Base-by-base conservation (phyloP, 2,329 filamentous ascomycete species). In the Westerdykella sp. region DNA sequence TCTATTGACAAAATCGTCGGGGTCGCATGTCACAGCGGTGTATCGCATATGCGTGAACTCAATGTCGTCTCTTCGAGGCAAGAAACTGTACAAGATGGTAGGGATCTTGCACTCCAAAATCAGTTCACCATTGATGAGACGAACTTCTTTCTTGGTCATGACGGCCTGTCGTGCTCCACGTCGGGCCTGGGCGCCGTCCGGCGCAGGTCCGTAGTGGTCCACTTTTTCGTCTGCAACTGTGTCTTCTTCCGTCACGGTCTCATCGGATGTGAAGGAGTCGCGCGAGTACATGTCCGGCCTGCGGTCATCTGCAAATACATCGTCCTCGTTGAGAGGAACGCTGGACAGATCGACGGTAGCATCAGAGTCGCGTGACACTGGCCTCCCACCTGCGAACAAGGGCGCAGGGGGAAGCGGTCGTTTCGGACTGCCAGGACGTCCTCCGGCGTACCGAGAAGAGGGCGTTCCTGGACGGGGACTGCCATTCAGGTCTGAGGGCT, bases 31-130 rank as follows among this genome's bases (percentile, higher is more conserved):
- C n/a, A 95, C 93, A 9, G 93, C 93, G 0, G 91, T 96, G 66
- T 98, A 98, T 42, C 93, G 84, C 91, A 97, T 97, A 63, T 97
- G 90, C 0, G 93, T 98, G 66, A 98, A 98, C 63, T 98, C 93
- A 49, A 91, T 77, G 66, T 95, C 91, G 62, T 96, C 89, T 46
- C 91, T 81, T 13, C 91, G 81, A 0, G 94, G 94, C 48, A 98
- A 72, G 70, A 98, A 98, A 65, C 89, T 95, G 77, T 97, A 94
- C 34, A 98, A 75, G 55, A 97, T 98, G 1, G 93, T 98, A 0
- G 94, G 93, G 54, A 98, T 98, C 71, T 98, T 98, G 76, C 93
- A 97, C 72, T 98, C 93, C 37, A 98, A 76, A 45, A 98, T 91
- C 41, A 98, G 82, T 69, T 98, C 91, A 61, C 93, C 93, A 63